Evolutionary conservation across 2,329 filamentous ascomycete species (phyloP).

Genomic region (Furcasterigmium furcatum): DNA sequence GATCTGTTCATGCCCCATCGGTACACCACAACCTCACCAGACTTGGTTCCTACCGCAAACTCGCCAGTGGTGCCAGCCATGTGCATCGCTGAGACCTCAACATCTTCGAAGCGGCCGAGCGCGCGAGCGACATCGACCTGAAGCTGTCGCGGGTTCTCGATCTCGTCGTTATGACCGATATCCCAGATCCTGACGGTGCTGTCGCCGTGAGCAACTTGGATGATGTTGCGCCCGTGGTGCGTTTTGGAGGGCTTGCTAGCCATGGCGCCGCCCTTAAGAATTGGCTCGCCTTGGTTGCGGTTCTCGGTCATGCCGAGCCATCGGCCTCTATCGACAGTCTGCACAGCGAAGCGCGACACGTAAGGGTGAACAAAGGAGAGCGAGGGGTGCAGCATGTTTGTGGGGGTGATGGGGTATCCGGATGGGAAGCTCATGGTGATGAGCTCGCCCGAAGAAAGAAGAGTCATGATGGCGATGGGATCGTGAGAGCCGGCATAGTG

Average conservation of each 20-base stretch:
- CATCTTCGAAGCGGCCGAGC: slow-evolving; percentile 71
- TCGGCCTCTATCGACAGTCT: slow-evolving; percentile 69
- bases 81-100: slow-evolving; percentile 76
- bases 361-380: slow-evolving; percentile 90
- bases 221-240: slow-evolving; percentile 79
- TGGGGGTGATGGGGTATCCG: slow-evolving; percentile 85
- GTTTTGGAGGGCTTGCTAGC: slow-evolving; percentile 66
- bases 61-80: slow-evolving; percentile 81
- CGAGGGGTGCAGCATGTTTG: slow-evolving; percentile 87
- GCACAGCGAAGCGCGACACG: slow-evolving; percentile 68
- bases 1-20: slow-evolving; percentile 81
- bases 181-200: slow-evolving; percentile 93
- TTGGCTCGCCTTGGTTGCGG: slow-evolving; percentile 70
- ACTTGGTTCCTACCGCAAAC: slow-evolving; percentile 74
- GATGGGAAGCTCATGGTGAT: slow-evolving; percentile 90
- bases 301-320: slow-evolving; percentile 93
- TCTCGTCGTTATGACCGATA: slow-evolving; percentile 84
- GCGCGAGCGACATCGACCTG: slow-evolving; percentile 86
- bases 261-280: slow-evolving; percentile 78
- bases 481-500: slow-evolving; percentile 88
- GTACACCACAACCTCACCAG: slow-evolving; percentile 84
- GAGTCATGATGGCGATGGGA: slow-evolving; percentile 77
- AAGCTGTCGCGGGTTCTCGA: slow-evolving; percentile 78
- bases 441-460: slow-evolving; percentile 83
- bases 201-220: slow-evolving; percentile 86